Base-by-base conservation (phyloP, 2,329 filamentous ascomycete genomes). In the Ophiostoma perfectum region DNA sequence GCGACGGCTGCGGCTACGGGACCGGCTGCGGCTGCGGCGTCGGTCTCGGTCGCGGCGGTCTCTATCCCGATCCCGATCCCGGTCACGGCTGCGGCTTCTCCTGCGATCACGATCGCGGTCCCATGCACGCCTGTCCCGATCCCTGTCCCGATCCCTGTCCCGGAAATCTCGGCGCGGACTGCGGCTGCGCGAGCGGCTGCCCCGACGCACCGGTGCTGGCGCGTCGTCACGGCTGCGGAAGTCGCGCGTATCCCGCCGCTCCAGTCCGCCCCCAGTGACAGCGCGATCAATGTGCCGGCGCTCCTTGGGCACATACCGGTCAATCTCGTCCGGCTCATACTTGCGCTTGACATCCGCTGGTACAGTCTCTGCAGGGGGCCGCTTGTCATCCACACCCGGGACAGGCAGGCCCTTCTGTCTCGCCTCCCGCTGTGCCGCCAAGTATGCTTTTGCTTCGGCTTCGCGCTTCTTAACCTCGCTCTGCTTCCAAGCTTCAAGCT, bases 391-490 rank as follows among this genome's bases (percentile, higher is more conserved):
- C n/a, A 86, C 78, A n/a, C 84, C 83, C 0, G 84, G 84, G 27
- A 86, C 77, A 1, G 85, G 84, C 55, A 86, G 75, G 8, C 85
- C 85, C 74, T 88, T 88, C 64, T 82, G 81, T 42, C 84, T 81
- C 44, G 86, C 86, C 72, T 88, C 85, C 70, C 84, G 83, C 72
- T 87, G 85, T 2, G 85, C 85, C 6, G 85, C 85, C 49, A 88
- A 78, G 72, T 88, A 89, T 4, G 85, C 85, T 75, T 87, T 88
- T 52, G 87, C 87, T 75, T 88, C 86, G 71, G 83, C 83, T 75
- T 88, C 86, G 66, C 86, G 82, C 74, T 86, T 85, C 75, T 82
- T 84, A 67, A 87, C 85, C 73, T 88, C 85, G 69, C 84, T 83
- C 71, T 84, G 82, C 74, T 88, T 88, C 81, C 84, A 84, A 16